Percentiles rank a stretch among this genome's conserved stretches.
phyloP scores from a whole-genome alignment of 176 grass and related monocot species.

The Bothriochloa decipiens region DNA sequence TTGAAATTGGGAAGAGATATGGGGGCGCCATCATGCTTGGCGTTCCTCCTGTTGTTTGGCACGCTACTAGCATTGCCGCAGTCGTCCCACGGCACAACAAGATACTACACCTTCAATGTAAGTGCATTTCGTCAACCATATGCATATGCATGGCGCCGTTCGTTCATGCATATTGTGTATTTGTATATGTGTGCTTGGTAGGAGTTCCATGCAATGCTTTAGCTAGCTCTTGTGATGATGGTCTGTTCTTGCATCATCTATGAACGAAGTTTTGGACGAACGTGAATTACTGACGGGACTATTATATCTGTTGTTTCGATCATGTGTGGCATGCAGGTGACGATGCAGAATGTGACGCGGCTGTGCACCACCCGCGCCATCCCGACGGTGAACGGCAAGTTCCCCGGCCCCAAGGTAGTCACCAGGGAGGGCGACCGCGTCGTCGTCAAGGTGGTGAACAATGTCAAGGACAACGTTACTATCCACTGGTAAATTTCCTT shows the following conservation, averaged over 20 bases:
- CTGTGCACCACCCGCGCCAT: conserved; percentile 63
- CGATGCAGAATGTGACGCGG: conserved; percentile 49
- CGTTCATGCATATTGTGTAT: not conserved
- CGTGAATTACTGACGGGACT: not conserved
- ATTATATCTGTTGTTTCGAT: not conserved
- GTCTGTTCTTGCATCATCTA: not conserved
- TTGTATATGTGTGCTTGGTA: not conserved
- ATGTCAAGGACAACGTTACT: conserved; percentile 60
- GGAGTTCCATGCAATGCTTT: not conserved
- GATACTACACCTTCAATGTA: conserved; percentile 75
- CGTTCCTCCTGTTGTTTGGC: conserved; percentile 29
- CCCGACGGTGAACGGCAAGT: conserved; percentile 69
- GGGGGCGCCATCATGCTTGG: conserved; percentile 1
- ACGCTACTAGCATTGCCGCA: conserved; percentile 42
- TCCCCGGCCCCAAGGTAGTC: conserved; percentile 62
- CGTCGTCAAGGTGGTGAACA: conserved; percentile 67
- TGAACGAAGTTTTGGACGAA: not conserved
- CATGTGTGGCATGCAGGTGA: conserved; percentile 38
- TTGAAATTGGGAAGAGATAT: conserved; percentile 15
- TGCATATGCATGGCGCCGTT: not conserved
- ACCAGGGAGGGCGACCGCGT: conserved; percentile 66
- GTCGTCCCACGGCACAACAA: conserved; percentile 34
- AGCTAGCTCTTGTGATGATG: not conserved
- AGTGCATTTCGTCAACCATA: not conserved
- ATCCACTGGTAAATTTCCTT: conserved; percentile 56